Evolutionary conservation across 176 grass and related monocot genomes (phyloP), one percentile per base, ranked within the genome.

Genomic region (Themeda triandra): DNA sequence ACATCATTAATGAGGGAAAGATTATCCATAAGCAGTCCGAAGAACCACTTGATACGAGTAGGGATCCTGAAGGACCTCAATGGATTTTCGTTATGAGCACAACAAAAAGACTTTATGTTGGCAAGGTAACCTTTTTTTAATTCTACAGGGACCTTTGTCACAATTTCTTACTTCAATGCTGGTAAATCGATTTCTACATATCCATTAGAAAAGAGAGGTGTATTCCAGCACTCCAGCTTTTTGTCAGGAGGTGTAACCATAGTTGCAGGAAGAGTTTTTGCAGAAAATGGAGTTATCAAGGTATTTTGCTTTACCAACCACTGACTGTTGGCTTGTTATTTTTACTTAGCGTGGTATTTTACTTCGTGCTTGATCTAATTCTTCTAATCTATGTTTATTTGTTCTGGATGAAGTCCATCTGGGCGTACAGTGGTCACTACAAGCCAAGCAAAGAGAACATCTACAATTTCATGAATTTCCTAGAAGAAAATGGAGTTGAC

Each of bases 31-130:
- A 90, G 90, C 69, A 78, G 45, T 86, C 89, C 45, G 77, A 80
- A 66, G 77, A 80, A 82, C 88, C 76, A 81, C 89, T 98, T 27
- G 89, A 98, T 90, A 94, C 96, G 63, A 84, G 42, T 63, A 69
- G 70, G 23, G 81, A 70, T 85, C 54, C 83, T 85, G 87, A 95
- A 84, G 91, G 78, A 6, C 73, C 58, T 53, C 95, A 95, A 86
- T 98, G 96, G 96, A 95, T 98, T 84, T 98, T 98, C 89, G 96
- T 95, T 86, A 88, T 98, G 90, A 93, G 96, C 81, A 90, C 96
- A 71, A 60, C 70, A 56, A 86, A 90, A 53, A 86, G 63, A 83
- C 79, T 98, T 23, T 98, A 95, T 85, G 96, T 93, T 46, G 93
- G 93, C 31, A 73, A 95, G 93, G 96, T 98, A 89, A 54, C 36